Evolutionary conservation across 2,329 filamentous ascomycete genomes (phyloP), one percentile per base, ranked within the genome.

Genomic region (Fusarium nurragi): DNA sequence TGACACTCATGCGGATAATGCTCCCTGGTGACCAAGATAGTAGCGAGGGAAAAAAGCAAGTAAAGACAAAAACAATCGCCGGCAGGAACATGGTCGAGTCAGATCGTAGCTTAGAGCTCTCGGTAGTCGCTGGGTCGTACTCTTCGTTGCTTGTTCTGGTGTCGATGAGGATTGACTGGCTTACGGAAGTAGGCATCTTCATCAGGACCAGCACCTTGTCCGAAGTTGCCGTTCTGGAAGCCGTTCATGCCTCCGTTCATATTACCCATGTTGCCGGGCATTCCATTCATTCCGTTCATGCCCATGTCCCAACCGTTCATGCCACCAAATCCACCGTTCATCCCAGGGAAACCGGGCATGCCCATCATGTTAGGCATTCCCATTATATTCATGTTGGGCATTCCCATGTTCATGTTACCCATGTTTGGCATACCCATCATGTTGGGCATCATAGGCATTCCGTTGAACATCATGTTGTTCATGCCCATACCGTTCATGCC

Each of bases 131-230:
- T 95, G 12, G 94, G 94, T 53, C 95, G 86, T 52, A 92, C 88
- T 70, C 92, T 85, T 66, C 90, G 87, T 71, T 93, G 89, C 71
- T 91, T 87, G 73, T 93, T 92, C 77, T 94, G 90, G 74, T 95
- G 92, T 47, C 95, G 88, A 74, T 97, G 92, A 4, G 94, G 94
- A 75, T 99, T 99, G 63, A 98, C 92, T 0, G 95, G 95, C 77
- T 97, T 94, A 56, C 95, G 87, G 76, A 98, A 96, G 79, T 99
- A 99, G 8, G 95, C 92, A 60, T 93, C 92, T 60, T 93, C 92
- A 56, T 97, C 93, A 54, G 96, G 92, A 65, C 88, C 87, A 57
- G 85, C 88, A 3, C 84, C 84, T 58, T 81, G 80, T 2, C 77
- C 72, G 45, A 84, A 83, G 67, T 80, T 80, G 61, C 71, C 74